Evolutionary conservation across 805 yeast species (phyloP).

Genomic region (Metschnikowia koreensis): DNA sequence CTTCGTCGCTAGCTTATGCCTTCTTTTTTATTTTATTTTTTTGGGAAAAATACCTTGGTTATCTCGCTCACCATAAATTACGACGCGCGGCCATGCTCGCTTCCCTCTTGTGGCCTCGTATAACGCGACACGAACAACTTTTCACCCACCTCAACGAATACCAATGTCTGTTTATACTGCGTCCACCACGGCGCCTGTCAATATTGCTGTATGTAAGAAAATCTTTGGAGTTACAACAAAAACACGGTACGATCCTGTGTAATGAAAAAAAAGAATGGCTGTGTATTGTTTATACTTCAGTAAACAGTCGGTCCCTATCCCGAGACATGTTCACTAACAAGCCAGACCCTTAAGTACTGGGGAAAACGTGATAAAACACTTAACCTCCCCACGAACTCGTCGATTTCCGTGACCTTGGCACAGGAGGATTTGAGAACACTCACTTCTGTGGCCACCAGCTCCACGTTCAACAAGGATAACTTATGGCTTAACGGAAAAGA

Average conservation of each 20-base stretch:
- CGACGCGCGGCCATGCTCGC: not conserved
- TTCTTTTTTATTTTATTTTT: too few species aligned
- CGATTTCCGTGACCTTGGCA: conserved; percentile 89
- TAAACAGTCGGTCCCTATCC: too few species aligned
- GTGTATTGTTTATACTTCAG: too few species aligned
- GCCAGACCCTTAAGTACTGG: conserved; percentile 91
- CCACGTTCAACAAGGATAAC: conserved; percentile 56
- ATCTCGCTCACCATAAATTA: not conserved
- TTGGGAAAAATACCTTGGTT: not conserved
- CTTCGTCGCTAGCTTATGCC: too few species aligned
- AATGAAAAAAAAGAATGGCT: too few species aligned
- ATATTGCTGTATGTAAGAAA: conserved; percentile 74
- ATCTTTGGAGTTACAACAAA: too few species aligned
- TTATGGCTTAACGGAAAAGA: conserved; percentile 84
- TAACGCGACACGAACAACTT: conserved; percentile 6
- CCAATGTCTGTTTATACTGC: conserved; percentile 61
- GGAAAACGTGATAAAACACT: conserved; percentile 90
- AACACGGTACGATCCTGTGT: too few species aligned
- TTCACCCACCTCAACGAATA: not conserved
- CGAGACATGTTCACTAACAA: not conserved
- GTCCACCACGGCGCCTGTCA: conserved; percentile 93
- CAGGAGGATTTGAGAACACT: conserved; percentile 89
- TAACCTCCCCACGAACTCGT: conserved; percentile 93
- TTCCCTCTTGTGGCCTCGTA: not conserved
- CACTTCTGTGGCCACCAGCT: conserved; percentile 79